Percentiles rank a stretch among this genome's conserved stretches.
phyloP scores from a whole-genome alignment of 345 rosid species.

The Salix dunnii region DNA sequence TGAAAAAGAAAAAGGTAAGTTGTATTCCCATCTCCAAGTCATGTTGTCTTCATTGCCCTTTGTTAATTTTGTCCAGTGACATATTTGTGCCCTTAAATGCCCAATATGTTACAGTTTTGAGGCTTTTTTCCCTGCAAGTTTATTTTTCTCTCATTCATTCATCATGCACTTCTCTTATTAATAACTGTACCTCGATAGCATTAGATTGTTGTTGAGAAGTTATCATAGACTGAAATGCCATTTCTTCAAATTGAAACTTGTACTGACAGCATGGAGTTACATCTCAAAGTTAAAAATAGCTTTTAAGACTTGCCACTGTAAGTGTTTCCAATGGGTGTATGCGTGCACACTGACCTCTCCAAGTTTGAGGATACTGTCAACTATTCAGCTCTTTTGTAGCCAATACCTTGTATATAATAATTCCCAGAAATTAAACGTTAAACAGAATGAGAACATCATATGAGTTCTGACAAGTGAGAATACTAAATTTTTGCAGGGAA shows the following conservation, averaged over 20 bases:
- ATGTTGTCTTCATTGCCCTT: not conserved
- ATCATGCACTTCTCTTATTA: not conserved
- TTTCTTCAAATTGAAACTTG: not conserved
- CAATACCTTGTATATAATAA: not conserved
- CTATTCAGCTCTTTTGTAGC: not conserved
- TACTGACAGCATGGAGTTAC: not conserved
- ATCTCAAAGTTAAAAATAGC: not conserved
- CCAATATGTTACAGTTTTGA: not conserved
- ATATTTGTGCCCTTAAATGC: not conserved
- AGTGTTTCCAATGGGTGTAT: not conserved
- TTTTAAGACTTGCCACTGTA: not conserved
- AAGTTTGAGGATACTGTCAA: not conserved
- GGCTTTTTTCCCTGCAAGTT: not conserved
- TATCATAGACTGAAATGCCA: not conserved
- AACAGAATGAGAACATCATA: not conserved
- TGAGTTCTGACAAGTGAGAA: not conserved
- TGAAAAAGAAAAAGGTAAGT: slow-evolving; percentile 80
- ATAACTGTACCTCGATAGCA: not conserved
- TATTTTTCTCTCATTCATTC: not conserved
- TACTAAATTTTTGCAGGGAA: slow-evolving; percentile 49
- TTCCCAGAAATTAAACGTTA: not conserved
- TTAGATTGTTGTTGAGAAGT: not conserved
- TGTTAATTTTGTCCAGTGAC: not conserved
- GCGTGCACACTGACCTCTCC: not conserved
- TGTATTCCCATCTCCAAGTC: not conserved